Evolutionary conservation across 2,329 filamentous ascomycete species (phyloP), one percentile per base, ranked within the genome.

Genomic region (Fusarium nisikadoi): DNA sequence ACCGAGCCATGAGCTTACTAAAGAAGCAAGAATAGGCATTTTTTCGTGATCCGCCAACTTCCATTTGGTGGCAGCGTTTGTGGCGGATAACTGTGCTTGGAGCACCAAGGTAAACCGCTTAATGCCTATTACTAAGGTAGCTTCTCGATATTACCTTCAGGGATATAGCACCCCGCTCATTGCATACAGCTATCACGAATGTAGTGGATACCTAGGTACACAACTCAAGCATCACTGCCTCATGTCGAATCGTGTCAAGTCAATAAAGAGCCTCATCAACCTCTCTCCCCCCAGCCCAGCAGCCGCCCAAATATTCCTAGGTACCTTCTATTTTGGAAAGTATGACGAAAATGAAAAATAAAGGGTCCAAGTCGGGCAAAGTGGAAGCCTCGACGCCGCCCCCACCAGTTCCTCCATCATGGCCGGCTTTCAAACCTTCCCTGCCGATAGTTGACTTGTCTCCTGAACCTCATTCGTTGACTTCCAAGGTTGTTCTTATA

Each of bases 351-450:
- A 72, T 76, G 45, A 83, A 80, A 56, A 75, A 76, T 47, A 81
- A 80, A 70, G 61, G 73, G 11, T 65, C 75, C 61, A 82, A 80
- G 47, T 47, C 68, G 5, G 55, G 73, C 41, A 76, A 77, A 56
- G 23, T 66, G 16, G 63, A 63, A 27, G 58, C 74, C 23, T 47
- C 66, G n/a, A 41, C 70, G 23, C 61, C 79, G 47, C 73, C 77
- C 45, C 76, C 82, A 47, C 81, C 85, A 38, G 47, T 63, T 62
- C 27, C 59, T 33, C 76, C 76, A 42, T 87, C 88, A 52, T 95
- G 94, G 94, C 93, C 94, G 39, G 82, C 84, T 27, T 90, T 97
- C 79, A 88, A 87, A 71, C 93, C 94, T 20, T 81, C 90, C 14
- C 82, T 94, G 46, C 91, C 93, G 49, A 82, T 92, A 47, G 83